Evolutionary conservation across 257 asterid genomes (phyloP).

Genomic region (Catharanthus roseus): DNA sequence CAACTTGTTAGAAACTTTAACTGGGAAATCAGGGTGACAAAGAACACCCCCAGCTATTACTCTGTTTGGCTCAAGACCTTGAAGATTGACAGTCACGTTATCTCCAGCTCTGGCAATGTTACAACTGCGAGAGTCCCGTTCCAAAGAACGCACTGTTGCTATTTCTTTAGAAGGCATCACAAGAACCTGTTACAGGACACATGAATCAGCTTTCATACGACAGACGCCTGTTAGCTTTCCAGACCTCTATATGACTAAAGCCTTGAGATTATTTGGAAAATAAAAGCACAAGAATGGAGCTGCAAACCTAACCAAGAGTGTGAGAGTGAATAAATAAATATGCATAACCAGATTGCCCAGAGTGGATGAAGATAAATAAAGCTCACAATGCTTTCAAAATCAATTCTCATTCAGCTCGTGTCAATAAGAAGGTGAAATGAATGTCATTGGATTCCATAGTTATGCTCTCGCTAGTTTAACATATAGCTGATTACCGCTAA

Average conservation of each 20-base stretch:
- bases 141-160: constrained; percentile 66
- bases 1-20: constrained; percentile 62
- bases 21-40: constrained; percentile 90
- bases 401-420: too few relatives aligned
- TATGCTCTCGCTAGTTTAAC: too few relatives aligned
- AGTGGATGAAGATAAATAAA: too few relatives aligned
- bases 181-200: constrained; percentile 44
- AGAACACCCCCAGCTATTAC: constrained; percentile 77
- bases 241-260: neutral
- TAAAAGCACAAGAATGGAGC: neutral
- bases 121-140: constrained; percentile 56
- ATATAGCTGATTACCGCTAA: too few relatives aligned
- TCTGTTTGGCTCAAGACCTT: constrained; percentile 61
- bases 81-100: constrained; percentile 67
- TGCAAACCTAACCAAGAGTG: too few relatives aligned
- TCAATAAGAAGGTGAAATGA: too few relatives aligned
- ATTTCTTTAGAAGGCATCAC: constrained; percentile 73
- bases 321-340: too few relatives aligned
- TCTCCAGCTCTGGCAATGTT: constrained; percentile 89
- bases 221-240: neutral
- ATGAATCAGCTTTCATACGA: neutral
- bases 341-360: too few relatives aligned
- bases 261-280: neutral
- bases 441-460: too few relatives aligned
- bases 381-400: too few relatives aligned